Evolutionary conservation across 495 filamentous ascomycete genomes (phyloP).

Genomic region (Bathelium albidoporum): DNA sequence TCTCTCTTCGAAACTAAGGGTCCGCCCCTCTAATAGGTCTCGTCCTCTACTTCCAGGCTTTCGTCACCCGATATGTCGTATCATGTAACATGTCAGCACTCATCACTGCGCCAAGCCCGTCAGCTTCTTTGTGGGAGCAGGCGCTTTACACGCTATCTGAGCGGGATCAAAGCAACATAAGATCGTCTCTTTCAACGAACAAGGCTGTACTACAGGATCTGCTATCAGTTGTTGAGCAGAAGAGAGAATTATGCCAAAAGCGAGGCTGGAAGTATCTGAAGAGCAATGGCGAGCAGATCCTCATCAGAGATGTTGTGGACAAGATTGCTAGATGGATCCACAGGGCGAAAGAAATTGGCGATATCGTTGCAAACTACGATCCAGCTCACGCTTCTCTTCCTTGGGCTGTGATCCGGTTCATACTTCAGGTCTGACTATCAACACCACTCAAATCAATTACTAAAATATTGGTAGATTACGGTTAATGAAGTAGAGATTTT

Average conservation of each 20-base stretch:
- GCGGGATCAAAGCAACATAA: neutral
- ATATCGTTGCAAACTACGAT: slow-evolving; percentile 33
- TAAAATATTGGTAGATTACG: neutral
- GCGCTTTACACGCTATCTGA: neutral
- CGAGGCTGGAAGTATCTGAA: slow-evolving; percentile 11
- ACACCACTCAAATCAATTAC: neutral
- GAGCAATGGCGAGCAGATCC: slow-evolving; percentile 24
- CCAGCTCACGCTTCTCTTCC: slow-evolving; percentile 35
- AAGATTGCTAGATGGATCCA: slow-evolving; percentile 34
- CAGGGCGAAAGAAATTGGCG: slow-evolving; percentile 33
- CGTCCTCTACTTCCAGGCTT: neutral
- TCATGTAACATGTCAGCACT: neutral
- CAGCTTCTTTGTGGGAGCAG: neutral
- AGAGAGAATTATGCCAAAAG: slow-evolving; percentile 7
- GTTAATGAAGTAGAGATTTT: slow-evolving; percentile 1
- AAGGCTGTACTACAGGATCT: neutral
- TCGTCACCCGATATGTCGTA: neutral
- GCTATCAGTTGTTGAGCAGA: slow-evolving; percentile 3
- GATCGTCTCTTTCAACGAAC: neutral
- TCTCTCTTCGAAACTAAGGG: neutral
- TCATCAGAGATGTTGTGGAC: slow-evolving; percentile 29
- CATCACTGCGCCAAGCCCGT: neutral
- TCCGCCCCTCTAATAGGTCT: neutral
- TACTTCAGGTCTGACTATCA: slow-evolving; percentile 27
- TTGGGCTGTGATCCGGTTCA: slow-evolving; percentile 38